A percentile compares a stretch with the other conserved stretches of the same genome.
phyloP scores from a whole-genome alignment of 2,329 filamentous ascomycete species.

The Sporothrix humicola region DNA sequence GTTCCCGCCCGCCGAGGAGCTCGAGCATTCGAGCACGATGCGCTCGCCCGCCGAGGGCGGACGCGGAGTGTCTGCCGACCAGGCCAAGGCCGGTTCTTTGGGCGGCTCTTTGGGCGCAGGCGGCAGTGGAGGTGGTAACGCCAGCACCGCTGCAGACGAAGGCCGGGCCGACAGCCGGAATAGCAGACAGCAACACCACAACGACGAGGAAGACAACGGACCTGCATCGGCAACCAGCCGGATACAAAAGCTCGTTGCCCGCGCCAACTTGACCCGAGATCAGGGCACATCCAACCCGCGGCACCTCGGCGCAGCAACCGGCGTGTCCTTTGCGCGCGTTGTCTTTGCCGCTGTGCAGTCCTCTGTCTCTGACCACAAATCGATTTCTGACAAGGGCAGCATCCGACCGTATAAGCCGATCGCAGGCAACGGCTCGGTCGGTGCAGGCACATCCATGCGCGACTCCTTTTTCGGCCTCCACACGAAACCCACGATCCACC shows the following conservation, averaged over 20 bases:
- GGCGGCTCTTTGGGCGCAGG: background rate
- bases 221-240: constrained; percentile 60
- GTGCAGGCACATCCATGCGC: constrained; percentile 79
- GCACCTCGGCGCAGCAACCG: constrained; percentile 82
- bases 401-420: constrained; percentile 63
- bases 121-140: background rate
- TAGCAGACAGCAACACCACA: constrained; percentile 5
- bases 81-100: constrained; percentile 43
- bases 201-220: constrained; percentile 46
- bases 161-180: background rate
- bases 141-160: background rate
- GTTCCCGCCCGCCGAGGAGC: constrained; percentile 72
- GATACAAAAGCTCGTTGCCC: constrained; percentile 55
- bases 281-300: constrained; percentile 72
- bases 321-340: constrained; percentile 91
- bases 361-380: constrained; percentile 67
- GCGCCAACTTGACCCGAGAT: constrained; percentile 31
- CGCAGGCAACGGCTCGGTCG: constrained; percentile 48
- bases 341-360: constrained; percentile 92
- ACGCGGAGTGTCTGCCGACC: constrained; percentile 40
- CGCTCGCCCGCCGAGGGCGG: constrained; percentile 30
- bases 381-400: constrained; percentile 69
- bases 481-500: constrained; percentile 84
- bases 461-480: constrained; percentile 98
- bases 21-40: constrained; percentile 57